These are phyloP conservation scores for Populus ilicifolia DNA, from an alignment of 345 rosid species.

Conservation along the genomic window DNA sequence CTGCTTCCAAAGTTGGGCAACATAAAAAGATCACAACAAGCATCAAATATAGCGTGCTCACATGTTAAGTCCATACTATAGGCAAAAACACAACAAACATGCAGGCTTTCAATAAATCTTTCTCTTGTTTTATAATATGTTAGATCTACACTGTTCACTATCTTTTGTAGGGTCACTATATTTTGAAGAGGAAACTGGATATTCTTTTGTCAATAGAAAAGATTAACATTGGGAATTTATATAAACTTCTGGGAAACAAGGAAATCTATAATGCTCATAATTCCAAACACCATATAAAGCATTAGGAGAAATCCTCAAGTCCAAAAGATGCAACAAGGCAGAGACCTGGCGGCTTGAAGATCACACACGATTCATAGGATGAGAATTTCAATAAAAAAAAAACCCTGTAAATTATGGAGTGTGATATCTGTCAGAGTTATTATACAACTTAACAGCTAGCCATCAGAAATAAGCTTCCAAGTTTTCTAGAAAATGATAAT, in stretches of 20 bases:
- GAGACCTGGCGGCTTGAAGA: not conserved
- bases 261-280: not conserved
- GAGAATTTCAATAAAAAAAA: not conserved
- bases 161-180: not conserved
- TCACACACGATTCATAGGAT: not conserved
- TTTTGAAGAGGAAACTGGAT: not conserved
- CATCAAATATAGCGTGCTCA: not conserved
- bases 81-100: not conserved
- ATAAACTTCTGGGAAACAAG: not conserved
- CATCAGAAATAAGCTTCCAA: not conserved
- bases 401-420: not conserved
- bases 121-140: not conserved
- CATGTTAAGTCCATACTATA: not conserved
- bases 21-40: not conserved
- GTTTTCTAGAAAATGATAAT: not conserved
- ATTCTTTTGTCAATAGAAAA: not conserved
- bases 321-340: not conserved
- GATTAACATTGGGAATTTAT: not conserved
- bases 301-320: not conserved
- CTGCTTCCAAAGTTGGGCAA: not conserved
- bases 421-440: no score
- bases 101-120: not conserved
- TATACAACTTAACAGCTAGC: not conserved
- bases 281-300: not conserved
- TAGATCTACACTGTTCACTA: not conserved